phyloP scores from a whole-genome alignment of 371 early-diverging fungal species.

The Coemansia sp. region DNA sequence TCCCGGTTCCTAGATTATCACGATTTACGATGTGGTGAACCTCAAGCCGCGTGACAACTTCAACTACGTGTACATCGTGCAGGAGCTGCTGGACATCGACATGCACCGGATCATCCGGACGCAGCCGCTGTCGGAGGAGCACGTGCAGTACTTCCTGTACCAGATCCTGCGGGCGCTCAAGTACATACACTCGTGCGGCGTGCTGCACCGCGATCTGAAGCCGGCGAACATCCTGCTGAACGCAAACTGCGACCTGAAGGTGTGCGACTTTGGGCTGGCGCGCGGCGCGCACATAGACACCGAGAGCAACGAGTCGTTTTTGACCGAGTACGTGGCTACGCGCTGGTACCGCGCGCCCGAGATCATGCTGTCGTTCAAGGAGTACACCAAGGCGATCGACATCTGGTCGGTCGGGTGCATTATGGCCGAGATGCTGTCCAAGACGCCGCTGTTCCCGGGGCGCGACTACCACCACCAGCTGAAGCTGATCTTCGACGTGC shows the following conservation, averaged over 20 bases:
- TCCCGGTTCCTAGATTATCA: slow-evolving; percentile 34
- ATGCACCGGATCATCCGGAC: slow-evolving; percentile 96
- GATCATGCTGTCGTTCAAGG: slow-evolving; percentile 91
- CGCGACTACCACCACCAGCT: slow-evolving; percentile 97
- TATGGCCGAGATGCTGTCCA: slow-evolving; percentile 95
- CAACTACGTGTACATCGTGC: slow-evolving; percentile 63
- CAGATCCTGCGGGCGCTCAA: slow-evolving; percentile 96
- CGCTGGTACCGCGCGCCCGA: slow-evolving; percentile 99
- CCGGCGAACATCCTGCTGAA: slow-evolving; percentile 96
- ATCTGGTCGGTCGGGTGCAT: slow-evolving; percentile 99
- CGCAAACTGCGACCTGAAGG: slow-evolving; percentile 96
- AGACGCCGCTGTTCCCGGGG: slow-evolving; percentile 85
- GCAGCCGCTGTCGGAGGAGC: slow-evolving; percentile 91
- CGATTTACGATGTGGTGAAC: slow-evolving; percentile 47
- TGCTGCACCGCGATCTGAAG: slow-evolving; percentile 96
- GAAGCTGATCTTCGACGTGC: slow-evolving; percentile 92
- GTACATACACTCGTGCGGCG: slow-evolving; percentile 97
- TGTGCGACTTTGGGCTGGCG: slow-evolving; percentile 94
- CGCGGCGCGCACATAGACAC: slow-evolving; percentile 82
- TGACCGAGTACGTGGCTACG: slow-evolving; percentile 97
- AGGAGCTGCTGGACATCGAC: slow-evolving; percentile 97
- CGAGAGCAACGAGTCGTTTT: slow-evolving; percentile 82
- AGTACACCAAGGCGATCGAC: slow-evolving; percentile 95
- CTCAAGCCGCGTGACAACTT: slow-evolving; percentile 47
- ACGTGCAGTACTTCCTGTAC: slow-evolving; percentile 97